Percentiles rank a stretch among this genome's conserved stretches.
phyloP scores from a whole-genome alignment of 768 basidiomycete genomes.

The Amanita molliuscula region DNA sequence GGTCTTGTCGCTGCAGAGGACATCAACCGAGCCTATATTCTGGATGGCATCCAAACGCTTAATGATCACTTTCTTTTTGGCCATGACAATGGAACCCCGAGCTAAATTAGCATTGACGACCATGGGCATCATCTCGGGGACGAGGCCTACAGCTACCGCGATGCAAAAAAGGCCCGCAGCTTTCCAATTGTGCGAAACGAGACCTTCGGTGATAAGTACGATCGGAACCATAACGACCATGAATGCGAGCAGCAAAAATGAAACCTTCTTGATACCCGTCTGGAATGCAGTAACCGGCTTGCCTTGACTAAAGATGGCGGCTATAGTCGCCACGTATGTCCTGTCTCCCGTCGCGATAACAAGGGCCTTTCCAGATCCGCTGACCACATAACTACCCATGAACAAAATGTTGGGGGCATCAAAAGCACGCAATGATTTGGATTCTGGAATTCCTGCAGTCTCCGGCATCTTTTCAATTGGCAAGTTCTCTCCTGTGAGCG shows the following conservation, averaged over 20 bases:
- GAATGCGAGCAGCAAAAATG: slow-evolving; percentile 13
- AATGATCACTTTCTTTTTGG: slow-evolving; percentile 48
- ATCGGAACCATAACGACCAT: slow-evolving; percentile 1
- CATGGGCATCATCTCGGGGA: slow-evolving; percentile 32
- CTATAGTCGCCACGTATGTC: slow-evolving; percentile 25
- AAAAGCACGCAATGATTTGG: slow-evolving; percentile 17
- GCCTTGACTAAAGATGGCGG: slow-evolving; percentile 20
- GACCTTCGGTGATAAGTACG: background rate
- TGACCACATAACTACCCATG: slow-evolving; percentile 22
- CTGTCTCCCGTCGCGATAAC: slow-evolving; percentile 21
- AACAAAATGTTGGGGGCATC: slow-evolving; percentile 22
- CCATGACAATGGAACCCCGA: slow-evolving; percentile 44
- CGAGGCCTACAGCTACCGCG: slow-evolving; percentile 27
- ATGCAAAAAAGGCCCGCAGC: slow-evolving; percentile 20
- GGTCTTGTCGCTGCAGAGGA: slow-evolving; percentile 57
- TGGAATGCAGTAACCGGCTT: slow-evolving; percentile 23
- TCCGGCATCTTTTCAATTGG: slow-evolving; percentile 21
- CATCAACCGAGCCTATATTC: slow-evolving; percentile 44
- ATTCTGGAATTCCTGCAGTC: slow-evolving; percentile 8
- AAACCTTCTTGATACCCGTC: slow-evolving; percentile 16
- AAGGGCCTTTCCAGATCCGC: slow-evolving; percentile 20
- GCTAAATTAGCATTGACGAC: slow-evolving; percentile 51
- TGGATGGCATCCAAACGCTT: slow-evolving; percentile 56
- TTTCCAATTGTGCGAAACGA: background rate
- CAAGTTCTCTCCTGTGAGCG: slow-evolving; percentile 24